Percentiles rank a stretch among this genome's conserved stretches.
These are phyloP conservation scores for Vitis hybrid DNA, from an alignment of 177 flowering plant species.

Conservation along the genomic window DNA sequence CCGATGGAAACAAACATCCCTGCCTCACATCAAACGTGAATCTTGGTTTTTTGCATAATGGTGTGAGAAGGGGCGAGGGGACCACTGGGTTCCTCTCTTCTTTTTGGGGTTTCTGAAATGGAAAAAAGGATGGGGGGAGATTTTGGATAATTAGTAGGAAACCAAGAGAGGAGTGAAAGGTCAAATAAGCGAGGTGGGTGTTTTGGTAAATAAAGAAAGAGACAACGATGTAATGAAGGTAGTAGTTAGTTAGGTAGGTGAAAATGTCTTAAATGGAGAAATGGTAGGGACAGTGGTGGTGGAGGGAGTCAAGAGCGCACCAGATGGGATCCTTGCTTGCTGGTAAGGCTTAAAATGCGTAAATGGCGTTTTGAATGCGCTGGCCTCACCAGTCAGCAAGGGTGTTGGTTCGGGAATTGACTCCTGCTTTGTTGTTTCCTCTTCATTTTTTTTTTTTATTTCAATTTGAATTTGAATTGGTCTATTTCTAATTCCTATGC, in stretches of 20 bases:
- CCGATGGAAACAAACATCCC: too few relatives aligned
- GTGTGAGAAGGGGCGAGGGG: background rate
- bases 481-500: too few relatives aligned
- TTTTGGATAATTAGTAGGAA: constrained; percentile 23
- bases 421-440: constrained; percentile 41
- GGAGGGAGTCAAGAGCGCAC: constrained; percentile 99
- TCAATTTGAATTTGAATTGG: background rate
- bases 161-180: background rate
- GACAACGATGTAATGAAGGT: background rate
- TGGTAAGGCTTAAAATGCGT: constrained; percentile 29
- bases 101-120: background rate
- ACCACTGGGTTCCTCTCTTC: background rate
- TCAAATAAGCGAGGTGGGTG: background rate
- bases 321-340: constrained; percentile 62
- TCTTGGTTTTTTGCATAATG: background rate
- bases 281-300: background rate
- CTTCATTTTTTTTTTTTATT: constrained; percentile 1
- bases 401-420: constrained; percentile 90
- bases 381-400: constrained; percentile 43
- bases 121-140: constrained; percentile 9
- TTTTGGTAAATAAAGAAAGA: background rate
- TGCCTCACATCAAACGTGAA: background rate
- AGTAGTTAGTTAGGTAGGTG: constrained; percentile 7
- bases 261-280: background rate
- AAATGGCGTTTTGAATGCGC: background rate